These are phyloP conservation scores for Leishmania martiniquensis DNA, from an alignment of 208 protist genomes.

Conservation along the genomic window DNA sequence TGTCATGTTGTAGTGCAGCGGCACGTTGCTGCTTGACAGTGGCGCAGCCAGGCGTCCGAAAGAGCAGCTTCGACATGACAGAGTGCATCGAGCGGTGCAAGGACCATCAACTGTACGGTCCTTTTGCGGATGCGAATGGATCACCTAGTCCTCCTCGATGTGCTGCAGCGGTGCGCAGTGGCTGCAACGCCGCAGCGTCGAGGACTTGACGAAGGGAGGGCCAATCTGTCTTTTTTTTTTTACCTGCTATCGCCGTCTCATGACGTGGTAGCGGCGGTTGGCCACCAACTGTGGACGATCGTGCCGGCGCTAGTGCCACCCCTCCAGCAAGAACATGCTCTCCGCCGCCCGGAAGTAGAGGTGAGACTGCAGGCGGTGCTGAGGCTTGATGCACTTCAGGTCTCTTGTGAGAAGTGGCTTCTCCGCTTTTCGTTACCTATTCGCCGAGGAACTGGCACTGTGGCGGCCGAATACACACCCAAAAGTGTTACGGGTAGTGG, in stretches of 20 bases:
- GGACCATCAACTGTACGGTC: neutral
- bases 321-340: constrained; percentile 5
- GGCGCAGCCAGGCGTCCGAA: neutral
- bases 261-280: neutral
- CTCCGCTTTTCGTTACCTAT: no score
- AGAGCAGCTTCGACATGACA: constrained; percentile 8
- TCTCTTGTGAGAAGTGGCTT: neutral
- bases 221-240: neutral
- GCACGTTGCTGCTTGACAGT: neutral
- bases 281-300: neutral
- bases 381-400: neutral
- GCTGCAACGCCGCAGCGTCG: no score
- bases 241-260: neutral
- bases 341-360: constrained; percentile 3
- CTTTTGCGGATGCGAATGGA: constrained; percentile 10
- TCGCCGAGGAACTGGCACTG: no score
- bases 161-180: no score
- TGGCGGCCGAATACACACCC: no score
- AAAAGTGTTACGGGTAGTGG: no score
- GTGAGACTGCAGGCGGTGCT: neutral
- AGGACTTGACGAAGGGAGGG: neutral
- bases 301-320: constrained; percentile 1
- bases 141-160: constrained; percentile 5
- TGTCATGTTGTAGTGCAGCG: neutral
- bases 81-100: constrained; percentile 12